Conservation (phyloP, 2,329 filamentous ascomycete genomes). For the Fusarium coicis region DNA sequence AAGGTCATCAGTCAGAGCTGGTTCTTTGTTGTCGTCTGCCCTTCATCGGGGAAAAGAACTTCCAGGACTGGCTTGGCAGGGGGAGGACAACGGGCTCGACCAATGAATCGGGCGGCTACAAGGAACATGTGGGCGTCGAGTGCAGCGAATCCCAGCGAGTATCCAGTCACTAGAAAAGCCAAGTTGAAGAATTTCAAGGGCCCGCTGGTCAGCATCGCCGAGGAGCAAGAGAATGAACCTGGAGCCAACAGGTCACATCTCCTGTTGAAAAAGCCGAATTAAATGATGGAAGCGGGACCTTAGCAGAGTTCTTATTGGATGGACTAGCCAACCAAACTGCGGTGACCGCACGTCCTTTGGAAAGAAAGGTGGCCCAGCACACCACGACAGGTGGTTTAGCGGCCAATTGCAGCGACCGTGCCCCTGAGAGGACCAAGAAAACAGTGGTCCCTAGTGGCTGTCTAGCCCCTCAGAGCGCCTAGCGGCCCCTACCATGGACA, state of each 20-base stretch:
- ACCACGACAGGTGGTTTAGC: conserved; percentile 21
- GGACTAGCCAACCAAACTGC: conserved; percentile 14
- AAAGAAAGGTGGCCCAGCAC: conserved; percentile 24
- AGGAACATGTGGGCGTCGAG: conserved; percentile 11
- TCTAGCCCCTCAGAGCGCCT: conserved; percentile 33
- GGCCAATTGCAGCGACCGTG: conserved; percentile 39
- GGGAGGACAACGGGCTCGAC: conserved; percentile 27
- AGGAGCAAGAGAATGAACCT: conserved; percentile 6
- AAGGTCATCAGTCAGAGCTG: neutral
- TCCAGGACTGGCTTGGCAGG: conserved; percentile 39
- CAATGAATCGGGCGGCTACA: conserved; percentile 38
- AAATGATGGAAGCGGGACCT: conserved; percentile 17
- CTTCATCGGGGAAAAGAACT: conserved; percentile 14
- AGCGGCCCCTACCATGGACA: conserved; percentile 21
- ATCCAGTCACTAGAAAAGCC: conserved; percentile 19
- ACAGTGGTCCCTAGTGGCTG: conserved; percentile 28
- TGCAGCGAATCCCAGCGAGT: conserved; percentile 28
- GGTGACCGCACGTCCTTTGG: conserved; percentile 31
- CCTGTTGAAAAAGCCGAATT: conserved; percentile 29
- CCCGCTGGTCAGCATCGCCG: neutral
- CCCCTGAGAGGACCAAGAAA: conserved; percentile 38
- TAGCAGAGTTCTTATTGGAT: conserved; percentile 12
- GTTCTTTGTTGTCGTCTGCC: conserved; percentile 16
- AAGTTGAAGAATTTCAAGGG: conserved; percentile 21
- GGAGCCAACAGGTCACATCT: conserved; percentile 27